Evolutionary conservation across 2,329 filamentous ascomycete genomes (phyloP), one percentile per base, ranked within the genome.

Genomic region (Ascochyta rabiei): DNA sequence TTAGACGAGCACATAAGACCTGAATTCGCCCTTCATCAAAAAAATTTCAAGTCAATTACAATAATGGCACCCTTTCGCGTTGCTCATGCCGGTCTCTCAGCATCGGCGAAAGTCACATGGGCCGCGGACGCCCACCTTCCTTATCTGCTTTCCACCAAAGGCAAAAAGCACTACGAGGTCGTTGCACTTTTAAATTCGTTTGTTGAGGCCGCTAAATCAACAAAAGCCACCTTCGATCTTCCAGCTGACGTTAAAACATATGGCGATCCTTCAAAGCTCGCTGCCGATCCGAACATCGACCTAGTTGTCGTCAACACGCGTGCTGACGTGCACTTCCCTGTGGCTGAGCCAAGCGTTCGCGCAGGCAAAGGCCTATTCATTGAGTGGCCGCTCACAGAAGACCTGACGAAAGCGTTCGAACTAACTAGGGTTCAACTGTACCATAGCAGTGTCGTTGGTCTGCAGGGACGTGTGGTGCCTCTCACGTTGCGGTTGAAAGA

Each of bases 71-170:
- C 78, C 9, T 84, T 86, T 54, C 80, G 82, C 47, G 72, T 83
- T 15, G 85, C 80, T 26, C 75, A 87, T n/a, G 77, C 86, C 53
- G 85, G 84, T 40, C 82, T 87, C 47, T 86, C 82, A 1, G 73
- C 80, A 48, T 76, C 77, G 1, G 80, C 82, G 44, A 76, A 76
- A 26, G 79, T 77, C 4, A 79, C 79, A 0, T 88, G 85, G 85
- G 84, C 83, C 2, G 76, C 74, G 28, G 61, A 66, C 23, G 83
- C 81, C 2, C 86, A 88, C 62, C 78, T 88, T 0, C 84, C 86
- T 0, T 87, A 86, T 65, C 80, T 88, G 2, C 82, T 82, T 0
- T 69, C 78, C 0, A 77, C 43, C 4, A 54, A 33, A 13, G 70
- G 67, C 12, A 65, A 63, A 2, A 34, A 62, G 3, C 68, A 76